Evolutionary conservation across 768 basidiomycete genomes (phyloP), one percentile per base, ranked within the genome.

Genomic region (Boletus reticulatus): DNA sequence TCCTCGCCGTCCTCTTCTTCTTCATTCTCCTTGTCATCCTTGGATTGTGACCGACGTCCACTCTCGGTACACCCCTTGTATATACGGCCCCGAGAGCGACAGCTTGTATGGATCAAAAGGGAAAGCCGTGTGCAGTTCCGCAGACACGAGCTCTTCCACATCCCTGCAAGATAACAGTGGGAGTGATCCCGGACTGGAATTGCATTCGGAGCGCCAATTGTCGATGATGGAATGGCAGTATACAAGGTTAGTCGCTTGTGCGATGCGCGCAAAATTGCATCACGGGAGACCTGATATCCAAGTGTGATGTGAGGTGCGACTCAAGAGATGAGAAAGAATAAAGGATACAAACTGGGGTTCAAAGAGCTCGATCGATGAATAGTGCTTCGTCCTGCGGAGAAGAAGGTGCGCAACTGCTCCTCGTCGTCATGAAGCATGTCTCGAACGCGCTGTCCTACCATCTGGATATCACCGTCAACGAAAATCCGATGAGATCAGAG

Each of bases 51-150:
- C 94, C 29, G 84, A 76, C 17, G 84, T 77, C 96, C 96, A 99
- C 57, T 95, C 92, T 43, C 94, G 79, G 65, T 98, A 99, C 27
- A 97, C 82, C 10, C 77, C 78, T 51, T 92, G 85, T 52, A 99
- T 89, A 65, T 86, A 97, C 20, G 72, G 69, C 31, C 81, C 77
- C 37, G 92, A 94, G 54, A 84, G 80, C 0, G 92, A 88, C 6
- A 99, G 84, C 55, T 87, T 89, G 76, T 93, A 98, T 3, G 97
- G 97, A 71, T 99, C 97, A 68, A 99, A 99, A 0, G 97, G 97
- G 78, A 99, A 99, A 77, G 98, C 92, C 13, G 87, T 85, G 67
- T 93, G 94, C 52, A 98, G 78, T 56, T 95, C 93, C 11, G 81
- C 76, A 49, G 82, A 82, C 56, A 77, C 63, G 46, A 73, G 72